Percentiles rank a stretch among this genome's conserved stretches.
Conservation (phyloP, 306 rosid genomes). For the Cicer pinnatifidum region DNA sequence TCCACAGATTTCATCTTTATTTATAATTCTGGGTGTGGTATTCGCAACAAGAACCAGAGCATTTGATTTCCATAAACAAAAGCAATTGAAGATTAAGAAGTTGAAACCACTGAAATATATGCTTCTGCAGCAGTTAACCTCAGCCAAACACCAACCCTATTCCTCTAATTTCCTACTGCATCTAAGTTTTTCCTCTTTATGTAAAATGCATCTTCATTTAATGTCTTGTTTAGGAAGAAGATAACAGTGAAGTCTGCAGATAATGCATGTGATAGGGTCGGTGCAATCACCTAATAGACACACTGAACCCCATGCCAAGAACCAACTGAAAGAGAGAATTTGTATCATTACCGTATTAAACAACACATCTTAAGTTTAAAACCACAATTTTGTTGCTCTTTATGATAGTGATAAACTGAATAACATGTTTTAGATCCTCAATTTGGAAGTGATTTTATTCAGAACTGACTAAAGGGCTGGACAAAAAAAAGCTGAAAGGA, state of each 20-base stretch:
- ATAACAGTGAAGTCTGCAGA: not conserved
- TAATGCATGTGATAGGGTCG: not conserved
- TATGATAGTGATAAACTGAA: not conserved
- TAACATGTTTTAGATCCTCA: not conserved
- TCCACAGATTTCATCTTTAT: slow-evolving; percentile 6
- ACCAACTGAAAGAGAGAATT: not conserved
- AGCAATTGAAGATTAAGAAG: not conserved
- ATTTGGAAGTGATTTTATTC: not conserved
- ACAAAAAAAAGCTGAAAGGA: not conserved
- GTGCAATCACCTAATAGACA: slow-evolving; percentile 18
- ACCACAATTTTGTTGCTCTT: not conserved
- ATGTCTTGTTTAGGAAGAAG: slow-evolving; percentile 1
- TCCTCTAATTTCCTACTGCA: too few species aligned
- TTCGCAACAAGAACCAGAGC: not conserved
- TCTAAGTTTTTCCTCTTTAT: not conserved
- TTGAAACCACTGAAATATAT: not conserved
- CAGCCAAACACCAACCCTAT: too few species aligned
- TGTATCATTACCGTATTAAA: not conserved
- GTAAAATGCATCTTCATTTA: slow-evolving; percentile 11
- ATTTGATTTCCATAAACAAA: slow-evolving; percentile 14
- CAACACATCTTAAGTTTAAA: slow-evolving; percentile 19
- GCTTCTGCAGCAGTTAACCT: too few species aligned
- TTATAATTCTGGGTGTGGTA: not conserved
- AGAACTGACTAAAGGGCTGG: slow-evolving; percentile 12
- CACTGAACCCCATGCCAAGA: not conserved